Base-by-base conservation (phyloP, 75 land plant species). In the Adiantum capillusveneris region DNA sequence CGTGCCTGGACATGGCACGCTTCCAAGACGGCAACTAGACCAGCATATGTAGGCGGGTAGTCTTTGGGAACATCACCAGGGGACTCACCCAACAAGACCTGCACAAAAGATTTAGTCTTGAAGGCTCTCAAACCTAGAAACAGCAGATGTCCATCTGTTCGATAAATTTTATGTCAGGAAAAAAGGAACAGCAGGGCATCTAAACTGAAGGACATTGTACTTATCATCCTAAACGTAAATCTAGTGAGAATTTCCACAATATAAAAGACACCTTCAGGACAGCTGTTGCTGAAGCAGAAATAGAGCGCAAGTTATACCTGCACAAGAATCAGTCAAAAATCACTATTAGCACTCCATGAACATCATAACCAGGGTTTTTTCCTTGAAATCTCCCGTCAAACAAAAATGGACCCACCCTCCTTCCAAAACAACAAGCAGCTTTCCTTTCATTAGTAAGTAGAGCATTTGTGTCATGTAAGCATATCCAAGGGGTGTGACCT, bases 301-400 rank as follows among this genome's bases (percentile, higher is more conserved):
- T 93, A 42, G 98, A 93, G 12, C 90, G 86, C 39, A 93, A 83
- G 66, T 93, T 93, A 56, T 93, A 93, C 14, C 93, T 88, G 78
- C 56, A 61, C 36, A 59, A 9, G 20, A 45, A 22, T 3, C 43
- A 45, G 20, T 17, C 14, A 57, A 25, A 57, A n/a, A n/a, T n/a
- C n/a, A n/a, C n/a, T n/a, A n/a, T n/a, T n/a, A n/a, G n/a, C n/a
- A n/a, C n/a, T n/a, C n/a, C n/a, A n/a, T n/a, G n/a, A n/a, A n/a
- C n/a, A n/a, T n/a, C n/a, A n/a, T n/a, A n/a, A n/a, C n/a, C n/a
- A n/a, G n/a, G n/a, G n/a, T n/a, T n/a, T n/a, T n/a, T n/a, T n/a
- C n/a, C n/a, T n/a, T n/a, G n/a, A n/a, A n/a, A n/a, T n/a, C n/a
- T n/a, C n/a, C n/a, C n/a, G n/a, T n/a, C n/a, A n/a, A n/a, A n/a